phyloP scores from a whole-genome alignment of 768 basidiomycete species.

The Termitomyces sp. region DNA sequence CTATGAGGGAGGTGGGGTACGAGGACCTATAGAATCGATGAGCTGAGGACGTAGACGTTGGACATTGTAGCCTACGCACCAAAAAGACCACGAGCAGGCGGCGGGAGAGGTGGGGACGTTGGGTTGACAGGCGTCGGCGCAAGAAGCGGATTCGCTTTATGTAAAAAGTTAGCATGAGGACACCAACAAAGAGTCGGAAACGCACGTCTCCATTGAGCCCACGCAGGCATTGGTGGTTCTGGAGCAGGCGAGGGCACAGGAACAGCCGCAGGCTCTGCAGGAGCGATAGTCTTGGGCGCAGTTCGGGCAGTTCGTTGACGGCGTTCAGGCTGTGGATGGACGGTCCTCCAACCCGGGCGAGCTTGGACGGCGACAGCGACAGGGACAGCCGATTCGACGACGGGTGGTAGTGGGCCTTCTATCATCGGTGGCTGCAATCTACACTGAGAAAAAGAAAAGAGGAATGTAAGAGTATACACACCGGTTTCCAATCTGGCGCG shows the following conservation, averaged over 20 bases:
- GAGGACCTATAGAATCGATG: background rate
- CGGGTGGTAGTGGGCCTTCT: slow-evolving; percentile 29
- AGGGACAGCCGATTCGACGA: no score
- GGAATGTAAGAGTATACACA: slow-evolving; percentile 32
- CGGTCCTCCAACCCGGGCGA: slow-evolving; percentile 74
- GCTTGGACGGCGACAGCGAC: slow-evolving; percentile 51
- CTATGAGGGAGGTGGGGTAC: background rate
- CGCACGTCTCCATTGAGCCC: slow-evolving; percentile 49
- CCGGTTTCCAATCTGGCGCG: slow-evolving; percentile 67
- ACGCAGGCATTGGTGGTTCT: slow-evolving; percentile 58
- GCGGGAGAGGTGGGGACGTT: slow-evolving; percentile 4
- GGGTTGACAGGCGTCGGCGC: slow-evolving; percentile 11
- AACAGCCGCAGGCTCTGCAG: background rate
- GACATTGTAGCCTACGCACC: background rate
- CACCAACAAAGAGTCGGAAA: background rate
- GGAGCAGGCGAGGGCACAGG: slow-evolving; percentile 35
- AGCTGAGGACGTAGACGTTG: background rate
- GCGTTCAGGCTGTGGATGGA: slow-evolving; percentile 59
- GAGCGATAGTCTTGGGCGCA: background rate
- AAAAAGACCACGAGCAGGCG: slow-evolving; percentile 1
- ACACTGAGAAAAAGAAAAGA: background rate
- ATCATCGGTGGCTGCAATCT: slow-evolving; percentile 15
- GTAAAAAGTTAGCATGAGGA: background rate
- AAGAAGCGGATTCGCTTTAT: slow-evolving; percentile 10
- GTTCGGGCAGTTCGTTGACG: slow-evolving; percentile 17